Evolutionary conservation across 2,329 filamentous ascomycete genomes (phyloP), one percentile per base, ranked within the genome.

Genomic region (Colletotrichum sp.): DNA sequence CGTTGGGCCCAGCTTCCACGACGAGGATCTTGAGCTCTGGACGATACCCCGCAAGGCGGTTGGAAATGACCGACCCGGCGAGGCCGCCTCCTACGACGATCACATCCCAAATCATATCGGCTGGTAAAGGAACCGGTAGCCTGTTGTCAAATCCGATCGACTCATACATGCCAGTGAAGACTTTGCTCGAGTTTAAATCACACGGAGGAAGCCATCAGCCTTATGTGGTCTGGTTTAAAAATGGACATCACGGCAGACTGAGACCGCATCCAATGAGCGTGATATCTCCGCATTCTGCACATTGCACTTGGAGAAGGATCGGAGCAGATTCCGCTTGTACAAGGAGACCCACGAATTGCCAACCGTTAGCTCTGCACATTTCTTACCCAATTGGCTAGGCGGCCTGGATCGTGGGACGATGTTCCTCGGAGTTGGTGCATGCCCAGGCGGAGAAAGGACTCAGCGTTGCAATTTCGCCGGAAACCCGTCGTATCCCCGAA

Each of bases 61-160:
- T 82, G 7, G 83, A 81, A 8, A 84, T 70, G 24, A 84, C 82
- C 15, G 81, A 81, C 33, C 83, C 84, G 6, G 80, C 78, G 4
- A 84, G 79, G n/a, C 83, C 84, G 11, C 81, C 83, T 8, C 83
- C 84, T 8, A 84, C 79, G 29, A 86, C 77, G 9, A 86, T 83
- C 69, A 81, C 82, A 72, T 85, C 82, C 78, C 78, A 79, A 51
- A 72, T 59, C 61, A 64, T 64, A 15, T 51, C 61, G 38, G 61
- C 11, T 51, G 43, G 43, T 8, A 21, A 51, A 21, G 11, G 11
- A 21, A 51, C 11, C n/a, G 43, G 43, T 13, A 51, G n/a, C 2
- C 43, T 51, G 6, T 21, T 13, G 2, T 51, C 43, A 6, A n/a
- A 11, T 13, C 6, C 6, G 11, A 8, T 13, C 11, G 43, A 6